Evolutionary conservation across 2,329 filamentous ascomycete species (phyloP).

Genomic region (Pseudogymnoascus sp.): DNA sequence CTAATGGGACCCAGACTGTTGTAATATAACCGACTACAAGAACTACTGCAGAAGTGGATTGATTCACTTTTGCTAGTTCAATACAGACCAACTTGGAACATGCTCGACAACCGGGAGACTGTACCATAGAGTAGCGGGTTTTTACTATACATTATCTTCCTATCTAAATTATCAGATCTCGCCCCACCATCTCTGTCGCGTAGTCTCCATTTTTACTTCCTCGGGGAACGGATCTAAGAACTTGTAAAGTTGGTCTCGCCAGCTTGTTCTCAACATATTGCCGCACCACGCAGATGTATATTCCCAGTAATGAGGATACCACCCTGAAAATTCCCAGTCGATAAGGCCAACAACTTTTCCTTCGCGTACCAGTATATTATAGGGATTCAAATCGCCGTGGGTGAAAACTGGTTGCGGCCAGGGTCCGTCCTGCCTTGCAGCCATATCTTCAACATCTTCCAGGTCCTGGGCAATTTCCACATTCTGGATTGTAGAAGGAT

Average conservation of each 20-base stretch:
- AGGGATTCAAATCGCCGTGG: conserved; percentile 36
- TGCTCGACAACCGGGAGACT: too few relatives aligned
- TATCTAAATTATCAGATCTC: conserved; percentile 17
- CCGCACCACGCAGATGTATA: conserved; percentile 19
- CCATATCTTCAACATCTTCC: conserved; percentile 28
- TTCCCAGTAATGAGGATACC: conserved; percentile 35
- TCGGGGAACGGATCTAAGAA: conserved; percentile 31
- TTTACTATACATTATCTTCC: too few relatives aligned
- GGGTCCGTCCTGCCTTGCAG: conserved; percentile 28
- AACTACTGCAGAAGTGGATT: too few relatives aligned
- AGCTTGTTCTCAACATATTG: conserved; percentile 23
- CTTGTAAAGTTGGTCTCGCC: conserved; percentile 26
- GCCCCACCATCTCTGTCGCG: conserved; percentile 31
- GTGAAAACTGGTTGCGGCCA: conserved; percentile 35
- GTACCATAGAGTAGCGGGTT: too few relatives aligned
- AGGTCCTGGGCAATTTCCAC: conserved; percentile 19
- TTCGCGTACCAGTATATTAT: conserved; percentile 35
- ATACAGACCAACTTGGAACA: background rate
- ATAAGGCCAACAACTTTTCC: conserved; percentile 37
- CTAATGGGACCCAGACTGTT: too few relatives aligned
- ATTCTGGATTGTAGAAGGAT: conserved; percentile 17
- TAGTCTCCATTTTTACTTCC: conserved; percentile 34
- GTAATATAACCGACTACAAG: too few relatives aligned
- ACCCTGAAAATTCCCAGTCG: conserved; percentile 36
- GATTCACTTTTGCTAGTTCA: too few relatives aligned